These are phyloP conservation scores for Colletotrichum lentis DNA, from an alignment of 2,329 filamentous ascomycete genomes.

Conservation along the genomic window DNA sequence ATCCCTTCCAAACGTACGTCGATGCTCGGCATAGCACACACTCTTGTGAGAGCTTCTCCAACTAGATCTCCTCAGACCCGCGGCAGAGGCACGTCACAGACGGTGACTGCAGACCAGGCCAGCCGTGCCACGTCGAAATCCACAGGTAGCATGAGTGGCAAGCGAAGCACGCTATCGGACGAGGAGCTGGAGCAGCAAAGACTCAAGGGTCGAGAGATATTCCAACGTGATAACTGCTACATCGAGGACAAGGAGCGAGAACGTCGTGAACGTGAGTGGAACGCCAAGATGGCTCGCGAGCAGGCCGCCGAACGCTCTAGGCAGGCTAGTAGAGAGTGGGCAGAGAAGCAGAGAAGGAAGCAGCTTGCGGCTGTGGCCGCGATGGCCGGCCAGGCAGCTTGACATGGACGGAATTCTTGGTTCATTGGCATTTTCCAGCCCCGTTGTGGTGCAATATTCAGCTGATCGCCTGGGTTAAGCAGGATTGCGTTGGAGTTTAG, in stretches of 20 bases:
- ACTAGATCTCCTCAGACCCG: slow-evolving; percentile 29
- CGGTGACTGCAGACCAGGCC: slow-evolving; percentile 7
- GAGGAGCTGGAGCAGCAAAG: slow-evolving; percentile 62
- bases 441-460: slow-evolving; percentile 13
- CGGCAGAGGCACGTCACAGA: slow-evolving; percentile 27
- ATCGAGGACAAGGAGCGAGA: slow-evolving; percentile 60
- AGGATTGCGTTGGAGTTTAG: slow-evolving; percentile 1
- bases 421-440: not conserved
- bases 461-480: not conserved
- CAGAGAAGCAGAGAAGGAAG: slow-evolving; percentile 63
- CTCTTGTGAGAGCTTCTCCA: slow-evolving; percentile 18
- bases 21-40: slow-evolving; percentile 27
- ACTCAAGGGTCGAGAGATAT: slow-evolving; percentile 62
- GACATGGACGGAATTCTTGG: not conserved
- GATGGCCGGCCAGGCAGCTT: slow-evolving; percentile 12
- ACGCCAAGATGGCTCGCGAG: slow-evolving; percentile 63
- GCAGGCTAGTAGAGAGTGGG: slow-evolving; percentile 68
- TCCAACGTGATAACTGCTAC: slow-evolving; percentile 60
- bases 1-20: slow-evolving; percentile 38
- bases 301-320: slow-evolving; percentile 69
- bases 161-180: slow-evolving; percentile 58
- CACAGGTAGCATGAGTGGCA: slow-evolving; percentile 53
- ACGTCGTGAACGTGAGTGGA: slow-evolving; percentile 61
- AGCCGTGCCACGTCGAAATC: slow-evolving; percentile 58
- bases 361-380: slow-evolving; percentile 39